A percentile compares a stretch with the other conserved stretches of the same genome.
Evolutionary conservation across 148 eudicot species (phyloP).

Genomic region (Bassia scoparia): DNA sequence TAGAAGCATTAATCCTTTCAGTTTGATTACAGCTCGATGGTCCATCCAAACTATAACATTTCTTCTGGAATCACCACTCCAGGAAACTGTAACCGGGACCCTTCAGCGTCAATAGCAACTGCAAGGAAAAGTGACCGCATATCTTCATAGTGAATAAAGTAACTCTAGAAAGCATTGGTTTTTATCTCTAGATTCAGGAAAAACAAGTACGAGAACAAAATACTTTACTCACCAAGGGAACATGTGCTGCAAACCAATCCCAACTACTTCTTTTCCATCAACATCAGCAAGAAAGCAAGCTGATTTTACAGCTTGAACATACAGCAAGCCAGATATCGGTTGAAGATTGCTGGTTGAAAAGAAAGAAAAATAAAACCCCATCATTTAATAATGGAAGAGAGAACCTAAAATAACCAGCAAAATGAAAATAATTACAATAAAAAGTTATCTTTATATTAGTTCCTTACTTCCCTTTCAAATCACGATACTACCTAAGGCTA

Average conservation of each 20-base stretch:
- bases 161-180: slow-evolving; percentile 5
- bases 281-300: slow-evolving; percentile 78
- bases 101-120: slow-evolving; percentile 95
- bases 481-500: too few relatives aligned
- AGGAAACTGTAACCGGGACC: slow-evolving; percentile 93
- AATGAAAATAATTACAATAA: background rate
- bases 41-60: slow-evolving; percentile 99
- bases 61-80: slow-evolving; percentile 97
- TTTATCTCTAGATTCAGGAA: background rate
- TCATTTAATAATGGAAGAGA: background rate
- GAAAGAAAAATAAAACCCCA: slow-evolving; percentile 1
- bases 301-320: slow-evolving; percentile 86
- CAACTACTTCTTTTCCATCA: slow-evolving; percentile 64
- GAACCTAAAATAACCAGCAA: background rate
- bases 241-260: slow-evolving; percentile 99
- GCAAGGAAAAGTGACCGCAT: slow-evolving; percentile 26
- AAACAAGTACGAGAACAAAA: background rate
- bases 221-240: slow-evolving; percentile 75
- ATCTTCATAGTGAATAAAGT: background rate
- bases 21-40: slow-evolving; percentile 99
- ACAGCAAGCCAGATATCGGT: slow-evolving; percentile 99
- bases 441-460: background rate
- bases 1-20: slow-evolving; percentile 80
- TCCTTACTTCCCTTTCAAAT: too few relatives aligned
- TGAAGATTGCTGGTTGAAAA: slow-evolving; percentile 85